phyloP scores from a whole-genome alignment of 768 basidiomycete genomes.

The Mycena indigotica region DNA sequence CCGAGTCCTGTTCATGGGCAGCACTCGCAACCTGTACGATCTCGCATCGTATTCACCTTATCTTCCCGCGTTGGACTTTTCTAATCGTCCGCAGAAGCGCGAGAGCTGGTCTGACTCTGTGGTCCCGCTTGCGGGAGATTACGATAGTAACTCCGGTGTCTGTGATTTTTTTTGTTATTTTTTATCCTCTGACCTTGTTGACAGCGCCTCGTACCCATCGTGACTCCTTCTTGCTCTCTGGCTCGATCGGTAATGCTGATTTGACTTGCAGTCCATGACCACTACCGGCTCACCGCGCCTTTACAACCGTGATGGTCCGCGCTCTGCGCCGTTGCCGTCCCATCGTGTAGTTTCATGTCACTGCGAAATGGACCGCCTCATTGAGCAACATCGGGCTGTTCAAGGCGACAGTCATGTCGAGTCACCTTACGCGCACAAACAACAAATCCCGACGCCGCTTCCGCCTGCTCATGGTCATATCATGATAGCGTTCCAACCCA shows the following conservation, averaged over 20 bases:
- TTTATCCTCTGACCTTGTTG: neutral
- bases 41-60: neutral
- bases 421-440: slow-evolving; percentile 2
- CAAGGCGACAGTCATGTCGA: neutral
- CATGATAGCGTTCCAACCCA: slow-evolving; percentile 22
- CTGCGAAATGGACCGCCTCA: slow-evolving; percentile 12
- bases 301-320: slow-evolving; percentile 6
- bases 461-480: slow-evolving; percentile 23
- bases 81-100: slow-evolving; percentile 1
- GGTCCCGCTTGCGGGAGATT: neutral
- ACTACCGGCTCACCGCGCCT: slow-evolving; percentile 16
- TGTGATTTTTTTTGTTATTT: neutral
- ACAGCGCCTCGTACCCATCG: slow-evolving; percentile 20
- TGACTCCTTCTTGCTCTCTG: neutral
- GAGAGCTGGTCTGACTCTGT: slow-evolving; percentile 14
- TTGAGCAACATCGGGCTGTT: slow-evolving; percentile 12
- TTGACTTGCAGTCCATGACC: slow-evolving; percentile 7
- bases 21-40: neutral
- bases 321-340: neutral
- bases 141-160: slow-evolving; percentile 8
- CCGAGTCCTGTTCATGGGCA: too few relatives aligned
- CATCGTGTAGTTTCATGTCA: slow-evolving; percentile 9
- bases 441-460: slow-evolving; percentile 22
- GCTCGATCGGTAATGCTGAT: neutral
- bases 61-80: neutral